Evolutionary conservation across 208 protist genomes (phyloP), one percentile per base, ranked within the genome.

Genomic region (Trypanosoma lewisi): DNA sequence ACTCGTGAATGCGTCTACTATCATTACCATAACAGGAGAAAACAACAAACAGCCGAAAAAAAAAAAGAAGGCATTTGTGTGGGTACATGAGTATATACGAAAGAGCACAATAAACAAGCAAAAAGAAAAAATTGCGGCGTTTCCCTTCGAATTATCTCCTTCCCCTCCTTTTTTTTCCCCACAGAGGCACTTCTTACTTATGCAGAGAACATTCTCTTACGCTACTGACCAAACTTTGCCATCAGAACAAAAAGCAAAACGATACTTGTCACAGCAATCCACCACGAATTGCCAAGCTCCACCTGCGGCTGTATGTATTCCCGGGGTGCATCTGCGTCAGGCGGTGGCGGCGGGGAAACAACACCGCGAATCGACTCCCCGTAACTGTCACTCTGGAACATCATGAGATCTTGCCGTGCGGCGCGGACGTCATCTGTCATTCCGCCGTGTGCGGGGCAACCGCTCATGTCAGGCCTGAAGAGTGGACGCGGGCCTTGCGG

Each of bases 261-360:
- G 55, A 88, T 81, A 19, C 41, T 19, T 44, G 67, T 73, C 62
- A 88, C 78, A 31, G 82, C 65, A 19, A 30, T 50, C 78, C 78
- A 88, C 78, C 78, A 88, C 4, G 48, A 9, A 27, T 60, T 58
- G 17, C 63, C 67, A 4, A 88, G 70, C 4, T 76, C 63, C 30
- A 81, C 73, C 4, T 62, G 70, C 4, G 75, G 78, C 23, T 48
- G 50, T 12, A 19, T 57, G 41, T 77, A 89, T 21, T 58, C 67
- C 6, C 53, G 53, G 14, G 71, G 72, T 16, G 65, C 68, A 19
- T 72, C 31, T 6, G 61, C 50, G 25, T 70, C 55, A 12, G 58
- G 44, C 12, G 75, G 80, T 11, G 83, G 83, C 12, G 83, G 83
- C 48, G 83, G 83, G 19, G 80, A 68, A 9, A 90, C 78, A 25